A percentile compares a stretch with the other conserved stretches of the same genome.
These are phyloP conservation scores for Penicillium cinerascens DNA, from an alignment of 495 filamentous ascomycete species.

Conservation along the genomic window DNA sequence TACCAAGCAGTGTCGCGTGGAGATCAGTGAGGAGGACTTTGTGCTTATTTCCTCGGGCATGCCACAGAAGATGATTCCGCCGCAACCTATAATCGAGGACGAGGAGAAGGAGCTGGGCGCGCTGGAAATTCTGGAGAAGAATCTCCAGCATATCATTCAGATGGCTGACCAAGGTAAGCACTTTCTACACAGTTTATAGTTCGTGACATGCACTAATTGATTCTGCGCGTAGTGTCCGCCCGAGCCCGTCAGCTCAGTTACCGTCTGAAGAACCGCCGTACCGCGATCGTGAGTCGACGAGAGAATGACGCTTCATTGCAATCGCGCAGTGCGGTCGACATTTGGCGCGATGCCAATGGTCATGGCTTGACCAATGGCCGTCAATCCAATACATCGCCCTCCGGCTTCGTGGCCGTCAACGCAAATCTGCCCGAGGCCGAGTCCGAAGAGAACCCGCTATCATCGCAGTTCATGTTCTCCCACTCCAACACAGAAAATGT, in stretches of 20 bases:
- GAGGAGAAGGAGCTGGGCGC: conserved; percentile 82
- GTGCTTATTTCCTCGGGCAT: conserved; percentile 75
- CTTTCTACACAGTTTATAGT: not conserved
- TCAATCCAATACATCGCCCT: conserved; percentile 32
- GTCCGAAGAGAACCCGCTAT: conserved; percentile 31
- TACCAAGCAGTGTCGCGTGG: conserved; percentile 74
- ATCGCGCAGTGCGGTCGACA: conserved; percentile 30
- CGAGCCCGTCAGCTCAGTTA: conserved; percentile 81
- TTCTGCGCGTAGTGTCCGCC: conserved; percentile 55
- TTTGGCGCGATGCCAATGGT: conserved; percentile 38
- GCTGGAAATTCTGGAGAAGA: conserved; percentile 76
- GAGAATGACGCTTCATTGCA: conserved; percentile 46
- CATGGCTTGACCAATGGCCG: conserved; percentile 28
- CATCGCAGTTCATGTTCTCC: conserved; percentile 41
- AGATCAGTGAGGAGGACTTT: conserved; percentile 86
- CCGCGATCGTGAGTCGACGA: conserved; percentile 61
- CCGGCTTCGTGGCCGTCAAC: conserved; percentile 60
- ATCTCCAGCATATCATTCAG: conserved; percentile 68
- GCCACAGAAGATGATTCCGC: conserved; percentile 78
- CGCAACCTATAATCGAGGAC: conserved; percentile 78
- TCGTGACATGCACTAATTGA: conserved; percentile 5
- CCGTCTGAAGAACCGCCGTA: conserved; percentile 69
- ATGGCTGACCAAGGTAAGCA: conserved; percentile 72
- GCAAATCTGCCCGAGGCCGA: conserved; percentile 35
- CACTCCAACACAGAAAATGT: conserved; percentile 45